Evolutionary conservation across 768 basidiomycete genomes (phyloP).

Genomic region (Ramaria sp.): DNA sequence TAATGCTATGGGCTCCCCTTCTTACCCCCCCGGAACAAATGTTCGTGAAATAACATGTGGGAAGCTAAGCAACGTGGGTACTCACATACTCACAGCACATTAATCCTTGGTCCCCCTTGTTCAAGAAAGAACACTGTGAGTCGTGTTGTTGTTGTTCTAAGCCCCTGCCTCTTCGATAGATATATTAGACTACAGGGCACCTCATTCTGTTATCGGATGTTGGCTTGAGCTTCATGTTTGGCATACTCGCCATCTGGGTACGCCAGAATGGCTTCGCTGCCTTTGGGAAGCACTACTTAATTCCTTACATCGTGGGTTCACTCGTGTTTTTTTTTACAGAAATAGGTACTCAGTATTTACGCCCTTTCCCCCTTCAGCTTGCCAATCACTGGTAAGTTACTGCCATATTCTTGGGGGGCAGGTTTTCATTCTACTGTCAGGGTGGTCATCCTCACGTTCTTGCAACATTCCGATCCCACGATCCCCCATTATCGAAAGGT

Average conservation of each 20-base stretch:
- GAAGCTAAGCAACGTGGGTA: background rate
- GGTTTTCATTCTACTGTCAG: background rate
- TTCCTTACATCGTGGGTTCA: slow-evolving; percentile 16
- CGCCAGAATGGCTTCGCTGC: slow-evolving; percentile 14
- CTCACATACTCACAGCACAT: background rate
- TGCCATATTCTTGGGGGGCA: background rate
- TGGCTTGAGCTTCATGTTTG: slow-evolving; percentile 17
- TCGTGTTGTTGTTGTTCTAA: background rate
- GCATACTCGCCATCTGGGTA: slow-evolving; percentile 10
- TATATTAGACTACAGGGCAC: slow-evolving; percentile 10
- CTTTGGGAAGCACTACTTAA: slow-evolving; percentile 17
- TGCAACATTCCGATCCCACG: slow-evolving; percentile 10
- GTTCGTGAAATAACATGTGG: background rate
- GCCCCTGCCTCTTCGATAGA: background rate
- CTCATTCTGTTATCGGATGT: slow-evolving; percentile 19
- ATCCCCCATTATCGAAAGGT: slow-evolving; percentile 12
- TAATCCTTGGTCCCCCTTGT: background rate
- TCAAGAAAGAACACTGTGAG: background rate
- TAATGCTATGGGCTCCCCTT: slow-evolving; percentile 20
- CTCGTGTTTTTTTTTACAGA: background rate
- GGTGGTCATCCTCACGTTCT: slow-evolving; percentile 10
- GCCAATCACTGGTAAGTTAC: slow-evolving; percentile 22
- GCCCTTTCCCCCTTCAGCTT: slow-evolving; percentile 10
- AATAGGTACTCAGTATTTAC: background rate
- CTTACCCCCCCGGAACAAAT: slow-evolving; percentile 21